Percentiles rank a stretch among this genome's conserved stretches.
These are phyloP conservation scores for Xylariaceae sp. DNA, from an alignment of 2,329 filamentous ascomycete genomes.

Conservation along the genomic window DNA sequence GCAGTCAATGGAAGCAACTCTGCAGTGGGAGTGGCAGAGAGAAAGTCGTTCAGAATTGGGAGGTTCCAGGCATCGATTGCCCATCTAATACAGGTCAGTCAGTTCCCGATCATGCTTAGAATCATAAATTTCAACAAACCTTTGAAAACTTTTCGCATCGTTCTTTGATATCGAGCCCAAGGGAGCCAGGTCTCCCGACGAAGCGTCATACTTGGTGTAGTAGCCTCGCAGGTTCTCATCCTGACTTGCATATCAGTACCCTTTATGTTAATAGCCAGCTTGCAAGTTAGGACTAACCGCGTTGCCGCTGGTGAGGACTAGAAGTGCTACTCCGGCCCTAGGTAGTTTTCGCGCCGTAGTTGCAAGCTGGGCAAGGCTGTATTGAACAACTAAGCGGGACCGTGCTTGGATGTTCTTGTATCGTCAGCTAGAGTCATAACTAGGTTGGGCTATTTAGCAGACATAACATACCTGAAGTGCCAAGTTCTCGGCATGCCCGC, in stretches of 20 bases:
- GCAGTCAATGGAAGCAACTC: slow-evolving; percentile 15
- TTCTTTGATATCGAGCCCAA: slow-evolving; percentile 14
- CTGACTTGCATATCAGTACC: neutral
- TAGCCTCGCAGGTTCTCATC: slow-evolving; percentile 11
- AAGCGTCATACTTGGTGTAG: slow-evolving; percentile 10
- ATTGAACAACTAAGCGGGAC: slow-evolving; percentile 8
- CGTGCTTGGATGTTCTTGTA: slow-evolving; percentile 19
- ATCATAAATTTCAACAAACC: neutral
- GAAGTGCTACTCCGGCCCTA: slow-evolving; percentile 6
- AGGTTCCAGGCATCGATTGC: slow-evolving; percentile 6
- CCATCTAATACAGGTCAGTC: neutral
- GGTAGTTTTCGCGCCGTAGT: slow-evolving; percentile 12
- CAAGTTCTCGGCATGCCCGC: slow-evolving; percentile 15
- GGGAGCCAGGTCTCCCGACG: slow-evolving; percentile 10
- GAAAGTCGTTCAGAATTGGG: slow-evolving; percentile 10
- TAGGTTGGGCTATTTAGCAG: neutral
- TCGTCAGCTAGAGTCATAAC: neutral
- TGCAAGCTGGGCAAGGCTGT: slow-evolving; percentile 17
- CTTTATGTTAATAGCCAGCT: neutral
- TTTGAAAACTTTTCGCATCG: slow-evolving; percentile 12
- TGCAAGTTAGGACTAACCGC: slow-evolving; percentile 1
- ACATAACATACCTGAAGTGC: neutral
- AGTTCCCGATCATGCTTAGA: no score
- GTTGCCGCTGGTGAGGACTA: slow-evolving; percentile 14
- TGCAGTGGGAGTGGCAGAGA: slow-evolving; percentile 11